These are phyloP conservation scores for Biscogniauxia mediterranea DNA, from an alignment of 2,329 filamentous ascomycete genomes.

Conservation along the genomic window DNA sequence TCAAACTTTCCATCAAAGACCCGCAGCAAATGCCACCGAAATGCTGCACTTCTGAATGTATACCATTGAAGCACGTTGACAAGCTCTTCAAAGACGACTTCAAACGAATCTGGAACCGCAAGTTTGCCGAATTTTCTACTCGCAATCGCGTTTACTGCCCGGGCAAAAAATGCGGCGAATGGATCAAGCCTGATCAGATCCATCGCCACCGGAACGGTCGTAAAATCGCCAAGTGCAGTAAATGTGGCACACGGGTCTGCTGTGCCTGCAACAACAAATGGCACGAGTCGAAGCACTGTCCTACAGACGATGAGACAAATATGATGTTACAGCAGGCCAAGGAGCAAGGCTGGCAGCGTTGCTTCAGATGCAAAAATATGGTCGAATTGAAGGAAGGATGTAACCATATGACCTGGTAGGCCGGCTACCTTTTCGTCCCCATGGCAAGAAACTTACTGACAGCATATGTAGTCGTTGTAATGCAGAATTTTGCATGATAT, in stretches of 20 bases:
- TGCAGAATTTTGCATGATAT: constrained; percentile 85
- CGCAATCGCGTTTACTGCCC: constrained; percentile 78
- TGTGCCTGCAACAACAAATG: constrained; percentile 70
- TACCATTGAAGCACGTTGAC: constrained; percentile 74
- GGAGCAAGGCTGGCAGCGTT: constrained; percentile 71
- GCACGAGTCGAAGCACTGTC: constrained; percentile 69
- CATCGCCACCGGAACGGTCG: constrained; percentile 53
- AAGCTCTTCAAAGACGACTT: constrained; percentile 70
- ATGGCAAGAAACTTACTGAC: constrained; percentile 21
- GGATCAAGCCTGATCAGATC: constrained; percentile 73
- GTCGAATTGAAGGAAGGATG: constrained; percentile 81
- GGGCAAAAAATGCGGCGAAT: constrained; percentile 67
- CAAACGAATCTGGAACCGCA: constrained; percentile 77
- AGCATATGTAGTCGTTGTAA: constrained; percentile 59
- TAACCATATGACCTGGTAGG: constrained; percentile 85
- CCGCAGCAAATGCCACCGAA: constrained; percentile 80
- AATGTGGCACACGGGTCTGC: constrained; percentile 74
- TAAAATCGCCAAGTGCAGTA: constrained; percentile 66
- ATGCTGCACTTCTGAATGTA: constrained; percentile 73
- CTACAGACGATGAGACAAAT: constrained; percentile 65
- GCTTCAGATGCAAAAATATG: constrained; percentile 69
- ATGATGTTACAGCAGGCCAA: constrained; percentile 63
- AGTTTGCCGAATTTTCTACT: constrained; percentile 73
- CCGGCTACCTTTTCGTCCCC: constrained; percentile 32
- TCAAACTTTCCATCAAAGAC: constrained; percentile 73